A percentile compares a stretch with the other conserved stretches of the same genome.
These are phyloP conservation scores for Eremomyces bilateralis DNA, from an alignment of 495 filamentous ascomycete genomes.

Conservation along the genomic window DNA sequence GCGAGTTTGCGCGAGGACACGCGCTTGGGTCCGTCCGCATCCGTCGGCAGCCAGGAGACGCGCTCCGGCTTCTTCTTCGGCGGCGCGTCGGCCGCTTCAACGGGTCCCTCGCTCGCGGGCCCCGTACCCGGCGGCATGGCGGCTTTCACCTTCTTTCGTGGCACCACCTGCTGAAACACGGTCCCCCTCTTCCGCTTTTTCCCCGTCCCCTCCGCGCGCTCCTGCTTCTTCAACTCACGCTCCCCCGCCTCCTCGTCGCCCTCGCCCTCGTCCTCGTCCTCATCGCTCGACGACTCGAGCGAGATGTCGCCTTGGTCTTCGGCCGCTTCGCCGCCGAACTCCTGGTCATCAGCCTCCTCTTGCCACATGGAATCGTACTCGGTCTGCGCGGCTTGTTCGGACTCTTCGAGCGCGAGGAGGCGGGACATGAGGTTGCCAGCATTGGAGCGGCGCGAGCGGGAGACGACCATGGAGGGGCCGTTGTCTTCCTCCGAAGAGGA, in stretches of 20 bases:
- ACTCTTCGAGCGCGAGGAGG: slow-evolving; percentile 40
- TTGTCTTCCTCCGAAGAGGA: slow-evolving; percentile 16
- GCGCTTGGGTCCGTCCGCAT: slow-evolving; percentile 58
- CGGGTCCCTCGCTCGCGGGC: slow-evolving; percentile 13
- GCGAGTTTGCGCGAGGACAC: slow-evolving; percentile 69
- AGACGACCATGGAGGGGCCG: slow-evolving; percentile 40
- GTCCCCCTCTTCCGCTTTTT: slow-evolving; percentile 51
- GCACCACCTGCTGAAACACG: slow-evolving; percentile 20
- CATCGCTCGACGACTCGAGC: slow-evolving; percentile 60
- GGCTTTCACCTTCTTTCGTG: slow-evolving; percentile 42
- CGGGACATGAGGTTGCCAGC: slow-evolving; percentile 69
- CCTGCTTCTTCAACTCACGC: slow-evolving; percentile 25
- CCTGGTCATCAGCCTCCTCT: slow-evolving; percentile 43
- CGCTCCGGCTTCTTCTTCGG: slow-evolving; percentile 89
- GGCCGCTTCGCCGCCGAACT: slow-evolving; percentile 53
- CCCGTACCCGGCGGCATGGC: slow-evolving; percentile 14
- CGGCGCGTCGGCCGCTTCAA: slow-evolving; percentile 20
- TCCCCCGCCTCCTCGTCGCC: slow-evolving; percentile 31
- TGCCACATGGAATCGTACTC: slow-evolving; percentile 52
- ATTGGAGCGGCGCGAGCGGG: slow-evolving; percentile 59
- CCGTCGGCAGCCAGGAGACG: slow-evolving; percentile 64
- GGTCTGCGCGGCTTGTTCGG: slow-evolving; percentile 44
- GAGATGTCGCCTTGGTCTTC: slow-evolving; percentile 51
- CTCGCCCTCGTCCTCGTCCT: slow-evolving; percentile 48
- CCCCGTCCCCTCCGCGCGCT: slow-evolving; percentile 23